Evolutionary conservation across 306 rosid species (phyloP).

Genomic region (Cicer pinnatifidum): DNA sequence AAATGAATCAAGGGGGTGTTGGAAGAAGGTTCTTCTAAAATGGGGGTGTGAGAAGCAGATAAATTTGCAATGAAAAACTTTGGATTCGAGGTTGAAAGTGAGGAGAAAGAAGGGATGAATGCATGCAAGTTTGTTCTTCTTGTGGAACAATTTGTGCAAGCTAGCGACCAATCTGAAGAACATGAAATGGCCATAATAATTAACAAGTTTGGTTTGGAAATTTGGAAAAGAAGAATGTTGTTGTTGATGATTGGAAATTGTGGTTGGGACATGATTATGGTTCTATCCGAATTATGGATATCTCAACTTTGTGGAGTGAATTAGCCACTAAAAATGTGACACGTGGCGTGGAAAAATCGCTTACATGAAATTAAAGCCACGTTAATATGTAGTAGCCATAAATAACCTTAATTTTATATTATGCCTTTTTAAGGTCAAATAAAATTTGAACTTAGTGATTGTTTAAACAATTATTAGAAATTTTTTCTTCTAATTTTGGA

Average conservation of each 20-base stretch:
- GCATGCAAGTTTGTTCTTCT: slow-evolving; percentile 26
- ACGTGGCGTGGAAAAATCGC: slow-evolving; percentile 35
- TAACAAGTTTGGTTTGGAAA: slow-evolving; percentile 33
- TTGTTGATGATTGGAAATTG: background rate
- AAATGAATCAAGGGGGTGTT: slow-evolving; percentile 43
- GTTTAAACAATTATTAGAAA: background rate
- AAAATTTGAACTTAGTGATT: background rate
- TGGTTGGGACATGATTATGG: slow-evolving; percentile 12
- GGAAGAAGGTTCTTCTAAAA: slow-evolving; percentile 56
- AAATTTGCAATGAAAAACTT: slow-evolving; percentile 47
- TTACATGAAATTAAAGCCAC: slow-evolving; percentile 7
- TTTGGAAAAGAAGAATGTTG: slow-evolving; percentile 23
- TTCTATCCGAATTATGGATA: slow-evolving; percentile 46
- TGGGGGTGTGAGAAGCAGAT: slow-evolving; percentile 57
- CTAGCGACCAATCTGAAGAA: slow-evolving; percentile 61
- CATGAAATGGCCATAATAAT: slow-evolving; percentile 57
- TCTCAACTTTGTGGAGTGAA: slow-evolving; percentile 39
- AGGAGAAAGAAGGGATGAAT: slow-evolving; percentile 43
- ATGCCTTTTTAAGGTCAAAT: background rate
- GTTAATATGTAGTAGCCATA: slow-evolving; percentile 13
- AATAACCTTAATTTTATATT: background rate
- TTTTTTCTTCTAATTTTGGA: too few species aligned
- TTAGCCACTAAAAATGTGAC: slow-evolving; percentile 44
- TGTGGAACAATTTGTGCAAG: slow-evolving; percentile 42
- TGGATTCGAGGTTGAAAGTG: slow-evolving; percentile 41